These are phyloP conservation scores for Mycena kentingensis DNA, from an alignment of 768 basidiomycete species.

Conservation along the genomic window DNA sequence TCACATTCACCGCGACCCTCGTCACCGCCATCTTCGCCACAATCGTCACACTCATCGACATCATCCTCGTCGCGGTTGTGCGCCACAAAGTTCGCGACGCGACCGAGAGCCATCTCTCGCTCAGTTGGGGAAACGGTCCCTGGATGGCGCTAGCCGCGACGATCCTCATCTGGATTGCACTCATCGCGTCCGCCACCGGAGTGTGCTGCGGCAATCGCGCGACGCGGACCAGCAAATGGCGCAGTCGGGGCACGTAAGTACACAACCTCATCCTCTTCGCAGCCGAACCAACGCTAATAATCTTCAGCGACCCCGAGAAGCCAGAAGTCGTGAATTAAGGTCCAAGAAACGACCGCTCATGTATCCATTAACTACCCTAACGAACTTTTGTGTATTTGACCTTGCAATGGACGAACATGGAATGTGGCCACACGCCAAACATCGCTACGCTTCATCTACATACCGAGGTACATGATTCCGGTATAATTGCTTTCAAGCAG, in stretches of 20 bases:
- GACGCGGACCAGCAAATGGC: too few species aligned
- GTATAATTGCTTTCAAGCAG: too few species aligned
- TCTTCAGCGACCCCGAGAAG: too few species aligned
- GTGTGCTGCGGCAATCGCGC: constrained; percentile 32
- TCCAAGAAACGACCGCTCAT: too few species aligned
- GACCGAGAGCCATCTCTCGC: constrained; percentile 40
- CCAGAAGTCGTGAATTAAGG: too few species aligned
- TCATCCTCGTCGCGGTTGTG: constrained; percentile 49
- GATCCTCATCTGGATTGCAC: constrained; percentile 49
- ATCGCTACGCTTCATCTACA: too few species aligned
- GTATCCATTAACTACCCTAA: too few species aligned
- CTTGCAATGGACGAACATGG: too few species aligned
- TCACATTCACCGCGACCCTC: constrained; percentile 39
- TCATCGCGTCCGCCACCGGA: constrained; percentile 38
- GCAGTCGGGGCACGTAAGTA: constrained; percentile 14
- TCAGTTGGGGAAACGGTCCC: constrained; percentile 55
- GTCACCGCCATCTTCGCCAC: constrained; percentile 49
- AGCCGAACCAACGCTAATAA: constrained; percentile 1
- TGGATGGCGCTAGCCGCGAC: constrained; percentile 59
- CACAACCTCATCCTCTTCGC: constrained; percentile 1
- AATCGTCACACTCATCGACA: constrained; percentile 54
- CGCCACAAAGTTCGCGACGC: constrained; percentile 44
- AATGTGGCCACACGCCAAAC: too few species aligned
- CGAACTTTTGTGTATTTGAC: too few species aligned
- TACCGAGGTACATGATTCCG: too few species aligned